Percentiles rank a stretch among this genome's conserved stretches.
These are phyloP conservation scores for Phylloporus rhodoxanthus DNA, from an alignment of 768 basidiomycete species.

Conservation along the genomic window DNA sequence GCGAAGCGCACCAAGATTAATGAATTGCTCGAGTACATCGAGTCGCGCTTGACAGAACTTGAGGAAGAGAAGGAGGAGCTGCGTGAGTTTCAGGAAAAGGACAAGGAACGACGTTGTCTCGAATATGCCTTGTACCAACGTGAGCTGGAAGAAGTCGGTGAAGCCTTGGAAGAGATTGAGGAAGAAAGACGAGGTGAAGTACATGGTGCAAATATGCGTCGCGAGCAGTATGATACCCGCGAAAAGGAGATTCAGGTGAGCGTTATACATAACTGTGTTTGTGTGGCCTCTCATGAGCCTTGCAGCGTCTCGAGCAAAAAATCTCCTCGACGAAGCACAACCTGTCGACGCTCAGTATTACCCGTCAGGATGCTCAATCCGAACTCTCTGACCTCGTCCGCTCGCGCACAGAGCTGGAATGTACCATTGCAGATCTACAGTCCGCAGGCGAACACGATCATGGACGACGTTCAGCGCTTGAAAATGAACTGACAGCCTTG, in stretches of 20 bases:
- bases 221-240: conserved; percentile 75
- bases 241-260: conserved; percentile 82
- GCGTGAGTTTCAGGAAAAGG: conserved; percentile 93
- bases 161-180: conserved; percentile 79
- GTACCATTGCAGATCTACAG: conserved; percentile 71
- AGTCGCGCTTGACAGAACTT: conserved; percentile 81
- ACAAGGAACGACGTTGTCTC: conserved; percentile 87
- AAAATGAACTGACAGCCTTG: conserved; percentile 58
- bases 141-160: conserved; percentile 84
- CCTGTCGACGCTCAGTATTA: conserved; percentile 62
- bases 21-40: conserved; percentile 86
- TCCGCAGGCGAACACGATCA: conserved; percentile 59
- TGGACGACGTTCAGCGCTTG: conserved; percentile 56
- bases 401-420: conserved; percentile 80
- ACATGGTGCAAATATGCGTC: conserved; percentile 74
- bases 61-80: conserved; percentile 98
- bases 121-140: conserved; percentile 93
- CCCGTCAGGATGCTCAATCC: conserved; percentile 68
- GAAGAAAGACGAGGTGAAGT: conserved; percentile 78
- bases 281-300: not conserved
- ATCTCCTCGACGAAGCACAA: conserved; percentile 66
- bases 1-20: conserved; percentile 86
- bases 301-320: conserved; percentile 65
- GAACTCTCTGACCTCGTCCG: conserved; percentile 87
- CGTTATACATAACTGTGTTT: not conserved